phyloP scores from a whole-genome alignment of 805 yeast genomes.

The Teunomyces kruisii region DNA sequence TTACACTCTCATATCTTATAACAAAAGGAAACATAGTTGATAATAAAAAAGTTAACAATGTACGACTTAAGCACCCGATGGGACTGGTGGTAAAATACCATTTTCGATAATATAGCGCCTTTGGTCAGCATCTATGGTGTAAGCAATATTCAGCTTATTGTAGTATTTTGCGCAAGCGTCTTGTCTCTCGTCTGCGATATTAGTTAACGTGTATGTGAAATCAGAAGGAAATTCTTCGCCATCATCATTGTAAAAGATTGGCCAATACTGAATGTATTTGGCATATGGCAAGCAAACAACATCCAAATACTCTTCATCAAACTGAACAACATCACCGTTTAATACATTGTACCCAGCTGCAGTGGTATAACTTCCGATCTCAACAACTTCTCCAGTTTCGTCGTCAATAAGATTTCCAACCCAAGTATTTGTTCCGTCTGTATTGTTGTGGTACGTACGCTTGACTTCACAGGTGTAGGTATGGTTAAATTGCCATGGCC shows the following conservation, averaged over 20 bases:
- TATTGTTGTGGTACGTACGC: not conserved
- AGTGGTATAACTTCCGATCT: not conserved
- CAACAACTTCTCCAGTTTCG: not conserved
- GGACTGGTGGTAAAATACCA: not conserved
- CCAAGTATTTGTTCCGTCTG: not conserved
- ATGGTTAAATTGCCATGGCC: conserved; percentile 5
- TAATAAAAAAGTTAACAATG: too few species aligned
- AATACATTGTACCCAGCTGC: not conserved
- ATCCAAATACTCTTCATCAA: not conserved
- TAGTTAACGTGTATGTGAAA: not conserved
- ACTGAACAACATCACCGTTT: not conserved
- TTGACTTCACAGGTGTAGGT: conserved; percentile 6
- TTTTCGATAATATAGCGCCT: not conserved
- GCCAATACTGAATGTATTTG: not conserved
- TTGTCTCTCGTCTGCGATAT: not conserved
- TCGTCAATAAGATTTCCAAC: not conserved
- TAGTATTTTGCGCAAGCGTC: not conserved
- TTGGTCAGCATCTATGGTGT: not conserved
- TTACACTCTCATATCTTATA: too few species aligned
- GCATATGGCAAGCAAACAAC: not conserved
- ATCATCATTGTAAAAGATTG: not conserved
- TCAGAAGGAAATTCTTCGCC: not conserved
- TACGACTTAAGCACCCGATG: not conserved
- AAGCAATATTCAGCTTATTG: not conserved
- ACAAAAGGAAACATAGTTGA: too few species aligned